phyloP scores from a whole-genome alignment of 1,284 basidiomycete species.

The Trichosporon coremiiforme region DNA sequence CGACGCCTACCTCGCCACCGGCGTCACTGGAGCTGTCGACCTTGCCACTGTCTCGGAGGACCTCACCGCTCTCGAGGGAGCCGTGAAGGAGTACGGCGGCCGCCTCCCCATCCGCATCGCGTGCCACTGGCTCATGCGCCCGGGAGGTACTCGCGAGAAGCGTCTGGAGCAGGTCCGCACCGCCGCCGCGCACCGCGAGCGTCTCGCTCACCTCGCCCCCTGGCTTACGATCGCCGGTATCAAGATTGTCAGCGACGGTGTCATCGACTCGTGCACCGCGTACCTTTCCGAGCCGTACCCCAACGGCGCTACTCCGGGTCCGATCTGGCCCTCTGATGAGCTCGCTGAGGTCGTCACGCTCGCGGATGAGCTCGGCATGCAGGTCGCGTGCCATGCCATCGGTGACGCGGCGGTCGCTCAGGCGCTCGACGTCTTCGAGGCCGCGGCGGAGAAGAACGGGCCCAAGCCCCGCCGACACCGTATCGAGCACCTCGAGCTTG shows the following conservation, averaged over 20 bases:
- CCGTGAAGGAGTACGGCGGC: conserved; percentile 22
- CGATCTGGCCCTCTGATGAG: conserved; percentile 42
- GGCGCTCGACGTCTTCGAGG: conserved; percentile 42
- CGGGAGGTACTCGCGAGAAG: conserved; percentile 30
- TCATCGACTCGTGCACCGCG: conserved; percentile 46
- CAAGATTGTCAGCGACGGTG: conserved; percentile 47
- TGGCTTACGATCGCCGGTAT: conserved; percentile 41
- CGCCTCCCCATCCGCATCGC: conserved; percentile 38
- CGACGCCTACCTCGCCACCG: conserved; percentile 36
- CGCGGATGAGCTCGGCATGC: conserved; percentile 41
- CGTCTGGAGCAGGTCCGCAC: conserved; percentile 31
- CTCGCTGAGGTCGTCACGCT: conserved; percentile 35
- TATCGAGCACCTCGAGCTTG: conserved; percentile 46
- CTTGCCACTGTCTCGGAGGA: conserved; percentile 38
- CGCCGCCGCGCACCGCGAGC: conserved; percentile 34
- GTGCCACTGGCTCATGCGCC: conserved; percentile 39
- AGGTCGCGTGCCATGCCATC: conserved; percentile 45
- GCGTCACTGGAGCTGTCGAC: conserved; percentile 41
- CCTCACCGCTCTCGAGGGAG: conserved; percentile 38
- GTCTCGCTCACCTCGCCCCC: conserved; percentile 27
- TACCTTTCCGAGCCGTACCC: conserved; percentile 42
- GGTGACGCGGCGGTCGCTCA: conserved; percentile 45
- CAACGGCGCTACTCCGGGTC: conserved; percentile 34
- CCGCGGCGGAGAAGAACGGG: conserved; percentile 35
- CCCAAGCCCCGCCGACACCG: conserved; percentile 31